Evolutionary conservation across 1,284 basidiomycete genomes (phyloP), one percentile per base, ranked within the genome.

Genomic region (Baeospora myosura): DNA sequence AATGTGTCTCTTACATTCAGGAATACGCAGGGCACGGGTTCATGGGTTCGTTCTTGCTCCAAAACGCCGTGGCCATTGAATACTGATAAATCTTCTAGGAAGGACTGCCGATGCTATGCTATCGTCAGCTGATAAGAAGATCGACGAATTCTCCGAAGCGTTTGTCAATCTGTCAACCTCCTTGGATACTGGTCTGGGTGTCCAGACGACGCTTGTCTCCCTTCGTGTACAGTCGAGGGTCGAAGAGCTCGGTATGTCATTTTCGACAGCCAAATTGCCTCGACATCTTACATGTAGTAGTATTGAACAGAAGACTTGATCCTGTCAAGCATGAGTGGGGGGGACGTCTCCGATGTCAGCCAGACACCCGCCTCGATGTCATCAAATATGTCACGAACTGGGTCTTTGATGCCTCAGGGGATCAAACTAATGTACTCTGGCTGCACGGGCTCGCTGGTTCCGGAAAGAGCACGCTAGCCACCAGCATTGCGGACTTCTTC

Each of bases 391-490:
- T 54, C 37, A 40, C 37, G n/a, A 42, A 41, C n/a, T 54, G 52
- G 52, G 22, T 49, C 14, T 36, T 21, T 6, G 31, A 38, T 36
- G 31, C 40, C 2, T 24, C 47, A 5, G 12, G 22, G 6, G 29
- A 12, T 10, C 34, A 44, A 26, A 52, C 43, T 12, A 29, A n/a
- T n/a, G n/a, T 49, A 5, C 43, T 54, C 16, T 55, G 51, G 51
- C 14, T 55, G 10, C 33, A 48, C 38, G 53, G 53, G 6, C 35
- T 49, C 10, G 49, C 50, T 2, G 53, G 53, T 5, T 42, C 49
- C 20, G 53, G 53, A 3, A 55, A 55, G 29, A 52, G 50, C 33
- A 52, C 53, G 1, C 20, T 55, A 16, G 38, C 52, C 3, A 49
- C 52, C 3, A 52, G 46, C 10, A 38, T 55, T 18, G 52, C 47